phyloP scores from a whole-genome alignment of 2,329 filamentous ascomycete species.

The Neurospora sp. region DNA sequence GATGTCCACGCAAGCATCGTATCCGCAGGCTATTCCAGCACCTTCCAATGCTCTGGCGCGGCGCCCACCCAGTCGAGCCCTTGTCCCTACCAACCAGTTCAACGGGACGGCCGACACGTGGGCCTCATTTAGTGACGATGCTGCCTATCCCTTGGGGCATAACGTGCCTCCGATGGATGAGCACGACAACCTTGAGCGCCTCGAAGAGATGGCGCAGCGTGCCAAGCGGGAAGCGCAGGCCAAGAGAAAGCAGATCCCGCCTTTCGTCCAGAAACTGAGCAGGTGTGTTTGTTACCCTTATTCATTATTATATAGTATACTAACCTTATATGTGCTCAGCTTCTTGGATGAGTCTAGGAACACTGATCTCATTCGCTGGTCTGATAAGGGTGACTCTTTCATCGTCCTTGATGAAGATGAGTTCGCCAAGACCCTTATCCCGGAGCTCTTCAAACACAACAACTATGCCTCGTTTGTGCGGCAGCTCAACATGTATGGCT shows the following conservation, averaged over 20 bases:
- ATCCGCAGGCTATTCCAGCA: conserved; percentile 18
- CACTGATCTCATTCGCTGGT: conserved; percentile 93
- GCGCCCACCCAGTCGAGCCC: conserved; percentile 39
- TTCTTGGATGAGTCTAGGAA: conserved; percentile 92
- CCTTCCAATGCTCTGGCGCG: conserved; percentile 42
- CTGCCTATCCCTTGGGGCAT: conserved; percentile 23
- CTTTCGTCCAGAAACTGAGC: conserved; percentile 95
- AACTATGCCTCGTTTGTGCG: conserved; percentile 96
- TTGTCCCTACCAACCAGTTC: conserved; percentile 31
- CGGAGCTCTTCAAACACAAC: conserved; percentile 98
- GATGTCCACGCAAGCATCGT: conserved; percentile 20
- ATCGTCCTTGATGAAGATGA: conserved; percentile 95
- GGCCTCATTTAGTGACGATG: conserved; percentile 33
- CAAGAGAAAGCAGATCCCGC: conserved; percentile 91
- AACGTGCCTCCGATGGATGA: conserved; percentile 30
- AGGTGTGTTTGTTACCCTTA: conserved; percentile 47
- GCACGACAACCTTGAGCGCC: conserved; percentile 64
- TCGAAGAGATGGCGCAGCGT: conserved; percentile 69
- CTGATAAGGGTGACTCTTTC: conserved; percentile 91
- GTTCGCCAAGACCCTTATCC: conserved; percentile 93
- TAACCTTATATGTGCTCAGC: conserved; percentile 36
- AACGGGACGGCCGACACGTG: conserved; percentile 23
- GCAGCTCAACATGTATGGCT: conserved; percentile 95
- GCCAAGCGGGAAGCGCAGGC: conserved; percentile 82
- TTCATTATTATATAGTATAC: conserved; percentile 2